Percentiles rank a stretch among this genome's conserved stretches.
phyloP scores from a whole-genome alignment of 805 yeast species.

The Maudiozyma turicensis region DNA sequence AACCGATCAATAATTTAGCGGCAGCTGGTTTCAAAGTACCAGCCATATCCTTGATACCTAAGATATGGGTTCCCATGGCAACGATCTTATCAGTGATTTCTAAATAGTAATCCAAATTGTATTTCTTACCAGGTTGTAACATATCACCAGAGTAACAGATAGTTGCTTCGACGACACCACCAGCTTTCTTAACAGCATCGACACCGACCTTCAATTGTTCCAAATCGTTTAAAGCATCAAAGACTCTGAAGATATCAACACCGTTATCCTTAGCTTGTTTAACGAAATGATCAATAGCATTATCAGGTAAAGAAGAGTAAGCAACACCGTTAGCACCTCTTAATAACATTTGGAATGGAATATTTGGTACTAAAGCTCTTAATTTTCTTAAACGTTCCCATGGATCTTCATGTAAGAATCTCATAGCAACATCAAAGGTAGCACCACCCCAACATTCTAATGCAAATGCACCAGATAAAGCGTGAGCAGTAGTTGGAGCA shows the following conservation, averaged over 20 bases:
- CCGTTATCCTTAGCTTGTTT: slow-evolving; percentile 91
- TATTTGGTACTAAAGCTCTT: slow-evolving; percentile 88
- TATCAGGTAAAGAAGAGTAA: slow-evolving; percentile 94
- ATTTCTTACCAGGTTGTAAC: slow-evolving; percentile 92
- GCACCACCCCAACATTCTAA: slow-evolving; percentile 99
- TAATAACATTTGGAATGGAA: slow-evolving; percentile 97
- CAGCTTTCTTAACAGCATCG: slow-evolving; percentile 94
- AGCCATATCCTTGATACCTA: slow-evolving; percentile 99
- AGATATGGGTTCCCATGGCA: slow-evolving; percentile 87
- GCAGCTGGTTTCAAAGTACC: slow-evolving; percentile 97
- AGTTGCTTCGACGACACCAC: slow-evolving; percentile 98
- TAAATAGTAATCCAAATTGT: slow-evolving; percentile 84
- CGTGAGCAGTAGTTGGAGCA: slow-evolving; percentile 91
- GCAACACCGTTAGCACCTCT: slow-evolving; percentile 99
- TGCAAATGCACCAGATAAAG: slow-evolving; percentile 83
- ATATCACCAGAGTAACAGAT: slow-evolving; percentile 98
- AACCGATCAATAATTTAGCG: slow-evolving; percentile 68
- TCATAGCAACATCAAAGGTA: slow-evolving; percentile 96
- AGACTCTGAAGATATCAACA: slow-evolving; percentile 95
- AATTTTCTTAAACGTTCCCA: slow-evolving; percentile 91
- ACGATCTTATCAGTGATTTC: slow-evolving; percentile 76
- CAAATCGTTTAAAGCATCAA: slow-evolving; percentile 92
- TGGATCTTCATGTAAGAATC: slow-evolving; percentile 97
- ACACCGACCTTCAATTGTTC: slow-evolving; percentile 97
- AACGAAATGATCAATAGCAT: slow-evolving; percentile 96